Conservation (phyloP, 2,329 filamentous ascomycete species). For the Thelonectria blattea region DNA sequence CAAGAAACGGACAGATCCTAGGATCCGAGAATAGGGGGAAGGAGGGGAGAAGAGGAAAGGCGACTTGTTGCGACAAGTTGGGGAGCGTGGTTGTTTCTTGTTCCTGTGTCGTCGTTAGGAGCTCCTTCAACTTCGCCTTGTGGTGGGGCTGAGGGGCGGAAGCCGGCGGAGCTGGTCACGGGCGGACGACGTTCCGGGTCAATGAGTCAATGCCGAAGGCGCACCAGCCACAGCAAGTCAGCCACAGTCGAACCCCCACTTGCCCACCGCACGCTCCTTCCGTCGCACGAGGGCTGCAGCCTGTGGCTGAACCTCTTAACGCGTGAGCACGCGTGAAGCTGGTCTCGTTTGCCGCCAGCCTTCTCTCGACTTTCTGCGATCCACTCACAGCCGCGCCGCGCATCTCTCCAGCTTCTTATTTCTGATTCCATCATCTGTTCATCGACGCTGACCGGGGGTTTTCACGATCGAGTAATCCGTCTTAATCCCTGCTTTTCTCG, state of each 20-base stretch:
- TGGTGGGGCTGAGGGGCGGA: conserved; percentile 27
- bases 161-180: conserved; percentile 7
- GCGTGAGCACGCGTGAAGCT: conserved; percentile 36
- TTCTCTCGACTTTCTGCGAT: conserved; percentile 27
- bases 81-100: conserved; percentile 12
- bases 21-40: conserved; percentile 12
- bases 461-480: background rate
- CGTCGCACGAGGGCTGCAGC: background rate
- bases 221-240: conserved; percentile 12
- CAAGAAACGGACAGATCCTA: conserved; percentile 14
- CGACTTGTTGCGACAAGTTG: conserved; percentile 22
- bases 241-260: conserved; percentile 26
- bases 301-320: conserved; percentile 42
- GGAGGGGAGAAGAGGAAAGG: conserved; percentile 10
- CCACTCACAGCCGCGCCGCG: conserved; percentile 28
- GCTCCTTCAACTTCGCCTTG: conserved; percentile 21
- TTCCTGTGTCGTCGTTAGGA: conserved; percentile 31
- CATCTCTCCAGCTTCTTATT: conserved; percentile 21
- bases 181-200: background rate
- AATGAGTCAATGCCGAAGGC: conserved; percentile 30
- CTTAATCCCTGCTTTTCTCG: background rate
- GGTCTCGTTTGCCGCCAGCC: conserved; percentile 40
- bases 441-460: background rate
- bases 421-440: conserved; percentile 11
- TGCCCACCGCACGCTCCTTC: background rate